Percentiles rank a stretch among this genome's conserved stretches.
phyloP scores from a whole-genome alignment of 106 monocot genomes.

The Dendrobium officinale region DNA sequence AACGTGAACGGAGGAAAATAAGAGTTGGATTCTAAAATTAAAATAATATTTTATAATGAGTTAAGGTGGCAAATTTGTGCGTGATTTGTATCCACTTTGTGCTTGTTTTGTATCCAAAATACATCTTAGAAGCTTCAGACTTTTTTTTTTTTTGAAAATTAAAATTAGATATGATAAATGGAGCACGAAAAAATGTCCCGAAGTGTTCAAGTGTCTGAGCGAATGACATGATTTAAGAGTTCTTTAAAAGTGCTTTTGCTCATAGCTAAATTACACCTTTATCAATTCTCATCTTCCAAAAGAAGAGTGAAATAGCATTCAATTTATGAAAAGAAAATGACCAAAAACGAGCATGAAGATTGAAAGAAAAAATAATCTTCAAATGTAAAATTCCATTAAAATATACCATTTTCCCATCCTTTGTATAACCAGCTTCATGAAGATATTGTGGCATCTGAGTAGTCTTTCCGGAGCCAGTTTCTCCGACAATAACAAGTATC shows the following conservation, averaged over 20 bases:
- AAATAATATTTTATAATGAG: background rate
- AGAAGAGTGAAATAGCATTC: too few relatives aligned
- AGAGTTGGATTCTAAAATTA: background rate
- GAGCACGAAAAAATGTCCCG: too few relatives aligned
- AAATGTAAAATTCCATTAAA: background rate
- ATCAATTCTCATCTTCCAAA: too few relatives aligned
- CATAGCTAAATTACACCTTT: too few relatives aligned
- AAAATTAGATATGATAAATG: too few relatives aligned
- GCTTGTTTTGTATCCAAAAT: background rate
- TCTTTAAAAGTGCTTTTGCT: too few relatives aligned
- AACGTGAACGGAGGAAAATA: background rate
- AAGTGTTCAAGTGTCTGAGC: too few relatives aligned
- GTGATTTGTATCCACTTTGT: background rate
- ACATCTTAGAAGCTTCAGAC: background rate
- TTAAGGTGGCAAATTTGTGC: background rate
- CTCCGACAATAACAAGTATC: conserved; percentile 96
- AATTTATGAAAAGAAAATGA: too few relatives aligned
- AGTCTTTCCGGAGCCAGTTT: conserved; percentile 96
- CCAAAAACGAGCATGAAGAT: too few relatives aligned
- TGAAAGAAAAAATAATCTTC: background rate
- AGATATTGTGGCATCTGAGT: conserved; percentile 98
- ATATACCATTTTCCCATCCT: conserved; percentile 32
- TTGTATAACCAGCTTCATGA: conserved; percentile 78
- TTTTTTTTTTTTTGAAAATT: too few relatives aligned
- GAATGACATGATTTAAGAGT: too few relatives aligned